A percentile compares a stretch with the other conserved stretches of the same genome.
phyloP scores from a whole-genome alignment of 2,329 filamentous ascomycete genomes.

The Cladophialophora bantiana region DNA sequence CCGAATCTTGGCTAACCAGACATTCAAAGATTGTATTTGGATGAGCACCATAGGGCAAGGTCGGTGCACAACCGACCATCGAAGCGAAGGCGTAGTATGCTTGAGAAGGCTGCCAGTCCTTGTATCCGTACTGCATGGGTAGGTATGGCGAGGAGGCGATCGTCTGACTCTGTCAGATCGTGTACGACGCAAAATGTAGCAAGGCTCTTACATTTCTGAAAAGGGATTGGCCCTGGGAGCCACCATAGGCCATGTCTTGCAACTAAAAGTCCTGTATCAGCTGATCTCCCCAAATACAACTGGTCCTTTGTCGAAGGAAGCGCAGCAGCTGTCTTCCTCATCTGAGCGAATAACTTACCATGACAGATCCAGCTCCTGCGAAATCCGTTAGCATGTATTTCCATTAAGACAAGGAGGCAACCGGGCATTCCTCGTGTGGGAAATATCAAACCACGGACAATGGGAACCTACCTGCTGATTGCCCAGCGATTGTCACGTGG shows the following conservation, averaged over 20 bases:
- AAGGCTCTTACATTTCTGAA: conserved; percentile 46
- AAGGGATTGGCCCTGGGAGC: conserved; percentile 46
- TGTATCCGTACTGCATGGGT: conserved; percentile 61
- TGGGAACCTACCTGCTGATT: conserved; percentile 53
- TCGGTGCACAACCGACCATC: conserved; percentile 50
- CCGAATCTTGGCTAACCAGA: conserved; percentile 47
- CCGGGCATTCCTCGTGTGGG: neutral
- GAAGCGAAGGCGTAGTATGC: conserved; percentile 57
- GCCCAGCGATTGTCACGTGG: conserved; percentile 59
- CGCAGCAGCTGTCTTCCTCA: neutral
- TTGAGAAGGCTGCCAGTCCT: conserved; percentile 54
- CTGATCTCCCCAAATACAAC: neutral
- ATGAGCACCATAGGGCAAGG: conserved; percentile 42
- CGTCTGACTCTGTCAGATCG: conserved; percentile 35
- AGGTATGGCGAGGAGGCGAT: conserved; percentile 60
- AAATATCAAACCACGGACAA: neutral
- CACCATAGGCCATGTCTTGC: conserved; percentile 62
- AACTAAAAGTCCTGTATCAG: conserved; percentile 56
- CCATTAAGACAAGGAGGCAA: neutral
- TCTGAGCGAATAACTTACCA: conserved; percentile 7
- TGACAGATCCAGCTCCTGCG: conserved; percentile 54
- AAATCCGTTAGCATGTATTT: neutral
- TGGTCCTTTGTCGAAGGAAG: neutral
- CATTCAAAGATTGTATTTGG: conserved; percentile 53
- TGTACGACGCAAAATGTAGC: neutral